Evolutionary conservation across 345 rosid genomes (phyloP).

Genomic region (Iberis pinnata): DNA sequence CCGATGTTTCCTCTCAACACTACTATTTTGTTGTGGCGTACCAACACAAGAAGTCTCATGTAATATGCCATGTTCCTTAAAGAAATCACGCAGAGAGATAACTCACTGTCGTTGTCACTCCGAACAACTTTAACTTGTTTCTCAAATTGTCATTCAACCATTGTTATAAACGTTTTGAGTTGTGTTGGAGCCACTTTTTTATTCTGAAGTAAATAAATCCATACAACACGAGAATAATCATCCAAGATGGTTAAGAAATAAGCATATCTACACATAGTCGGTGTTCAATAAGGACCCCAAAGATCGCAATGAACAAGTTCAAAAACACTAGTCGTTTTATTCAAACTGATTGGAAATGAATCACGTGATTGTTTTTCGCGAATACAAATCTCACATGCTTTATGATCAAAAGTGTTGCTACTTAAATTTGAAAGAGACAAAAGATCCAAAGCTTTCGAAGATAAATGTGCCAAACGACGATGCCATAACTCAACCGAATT

Average conservation of each 20-base stretch:
- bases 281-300: background rate
- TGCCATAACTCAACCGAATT: background rate
- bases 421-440: background rate
- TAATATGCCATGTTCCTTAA: background rate
- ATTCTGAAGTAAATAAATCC: background rate
- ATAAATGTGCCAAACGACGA: background rate
- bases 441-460: background rate
- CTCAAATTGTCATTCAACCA: background rate
- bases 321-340: too few relatives aligned
- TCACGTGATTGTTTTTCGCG: background rate
- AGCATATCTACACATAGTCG: too few relatives aligned
- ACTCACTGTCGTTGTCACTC: background rate
- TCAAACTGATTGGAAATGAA: background rate
- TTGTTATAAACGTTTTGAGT: background rate
- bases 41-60: background rate
- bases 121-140: background rate
- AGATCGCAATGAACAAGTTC: background rate
- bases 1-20: too few relatives aligned
- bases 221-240: background rate
- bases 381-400: background rate
- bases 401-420: background rate
- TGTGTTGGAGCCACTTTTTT: background rate
- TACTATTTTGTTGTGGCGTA: background rate
- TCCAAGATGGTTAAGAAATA: background rate
- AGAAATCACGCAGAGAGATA: background rate